These are phyloP conservation scores for Xerocomus minutiporus DNA, from an alignment of 1,284 basidiomycete species.

Conservation along the genomic window DNA sequence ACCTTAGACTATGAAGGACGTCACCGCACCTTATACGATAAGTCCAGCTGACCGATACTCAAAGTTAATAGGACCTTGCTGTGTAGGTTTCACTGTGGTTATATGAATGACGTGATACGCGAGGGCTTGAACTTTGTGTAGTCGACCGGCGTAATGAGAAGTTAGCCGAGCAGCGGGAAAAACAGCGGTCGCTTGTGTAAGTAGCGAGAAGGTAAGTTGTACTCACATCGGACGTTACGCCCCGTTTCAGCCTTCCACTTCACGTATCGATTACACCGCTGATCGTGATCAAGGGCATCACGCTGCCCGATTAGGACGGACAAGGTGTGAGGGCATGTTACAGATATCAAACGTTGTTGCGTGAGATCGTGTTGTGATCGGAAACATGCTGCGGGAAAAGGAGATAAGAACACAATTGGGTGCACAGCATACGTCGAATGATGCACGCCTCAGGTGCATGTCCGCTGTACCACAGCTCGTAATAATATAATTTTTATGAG, in stretches of 20 bases:
- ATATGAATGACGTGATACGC: constrained; percentile 32
- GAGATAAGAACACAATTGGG: constrained; percentile 28
- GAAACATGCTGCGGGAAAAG: constrained; percentile 20
- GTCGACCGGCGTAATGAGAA: constrained; percentile 12
- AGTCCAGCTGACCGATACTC: constrained; percentile 19
- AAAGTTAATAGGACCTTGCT: constrained; percentile 15
- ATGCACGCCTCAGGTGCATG: constrained; percentile 32
- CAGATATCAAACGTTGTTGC: constrained; percentile 17
- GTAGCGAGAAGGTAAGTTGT: constrained; percentile 9
- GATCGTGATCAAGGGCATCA: constrained; percentile 19
- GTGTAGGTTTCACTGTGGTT: constrained; percentile 13
- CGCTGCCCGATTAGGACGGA: constrained; percentile 13
- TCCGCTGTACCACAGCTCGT: constrained; percentile 19
- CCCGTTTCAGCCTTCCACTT: constrained; percentile 7
- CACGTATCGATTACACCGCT: constrained; percentile 10
- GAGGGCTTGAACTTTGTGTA: constrained; percentile 28
- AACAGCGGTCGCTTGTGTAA: constrained; percentile 13
- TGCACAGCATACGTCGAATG: constrained; percentile 25
- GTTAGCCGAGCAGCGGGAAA: constrained; percentile 14
- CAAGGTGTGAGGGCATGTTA: neutral
- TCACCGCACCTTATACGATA: constrained; percentile 19
- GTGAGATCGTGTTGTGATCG: constrained; percentile 17
- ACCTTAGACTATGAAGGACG: constrained; percentile 15
- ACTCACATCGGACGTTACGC: constrained; percentile 15
- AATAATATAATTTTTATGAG: constrained; percentile 17